These are phyloP conservation scores for Lobosporangium transversale DNA, from an alignment of 192 early-diverging fungal species.

Conservation along the genomic window DNA sequence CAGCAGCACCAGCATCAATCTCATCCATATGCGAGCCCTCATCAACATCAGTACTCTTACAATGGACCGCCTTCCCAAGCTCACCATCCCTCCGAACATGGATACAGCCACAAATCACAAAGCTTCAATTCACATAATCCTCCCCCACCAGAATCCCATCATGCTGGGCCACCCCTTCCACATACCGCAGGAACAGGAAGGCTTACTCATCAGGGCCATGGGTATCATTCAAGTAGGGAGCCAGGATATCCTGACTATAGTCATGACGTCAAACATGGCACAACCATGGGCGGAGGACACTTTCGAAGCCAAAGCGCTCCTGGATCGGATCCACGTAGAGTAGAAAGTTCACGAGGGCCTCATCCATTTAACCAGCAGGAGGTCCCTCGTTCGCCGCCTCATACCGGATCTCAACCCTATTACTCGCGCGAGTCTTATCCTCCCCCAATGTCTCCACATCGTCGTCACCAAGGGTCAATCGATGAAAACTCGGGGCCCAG, in stretches of 20 bases:
- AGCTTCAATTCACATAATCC: constrained; percentile 14
- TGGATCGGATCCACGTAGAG: constrained; percentile 33
- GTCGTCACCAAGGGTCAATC: constrained; percentile 22
- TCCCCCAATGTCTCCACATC: constrained; percentile 5
- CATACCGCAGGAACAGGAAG: constrained; percentile 6
- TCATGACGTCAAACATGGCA: constrained; percentile 21
- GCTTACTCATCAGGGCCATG: constrained; percentile 1
- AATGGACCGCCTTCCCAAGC: constrained; percentile 18
- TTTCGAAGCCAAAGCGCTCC: constrained; percentile 50
- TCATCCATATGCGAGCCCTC: constrained; percentile 19
- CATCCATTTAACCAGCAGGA: constrained; percentile 41
- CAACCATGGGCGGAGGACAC: constrained; percentile 25
- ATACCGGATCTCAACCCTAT: constrained; percentile 5
- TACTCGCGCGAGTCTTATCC: constrained; percentile 18
- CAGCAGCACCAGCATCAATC: constrained; percentile 15
- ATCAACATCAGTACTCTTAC: constrained; percentile 47
- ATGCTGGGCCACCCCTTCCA: background rate
- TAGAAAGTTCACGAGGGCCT: constrained; percentile 14
- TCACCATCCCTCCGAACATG: constrained; percentile 22
- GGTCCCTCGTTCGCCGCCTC: constrained; percentile 6
- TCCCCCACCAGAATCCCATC: constrained; percentile 9
- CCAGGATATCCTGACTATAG: constrained; percentile 20
- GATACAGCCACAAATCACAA: constrained; percentile 23
- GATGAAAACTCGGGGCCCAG: constrained; percentile 10
- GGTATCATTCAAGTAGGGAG: constrained; percentile 3